Conservation (phyloP, 352 stramenopile genomes). For the Globisporangium heterothallicum region DNA sequence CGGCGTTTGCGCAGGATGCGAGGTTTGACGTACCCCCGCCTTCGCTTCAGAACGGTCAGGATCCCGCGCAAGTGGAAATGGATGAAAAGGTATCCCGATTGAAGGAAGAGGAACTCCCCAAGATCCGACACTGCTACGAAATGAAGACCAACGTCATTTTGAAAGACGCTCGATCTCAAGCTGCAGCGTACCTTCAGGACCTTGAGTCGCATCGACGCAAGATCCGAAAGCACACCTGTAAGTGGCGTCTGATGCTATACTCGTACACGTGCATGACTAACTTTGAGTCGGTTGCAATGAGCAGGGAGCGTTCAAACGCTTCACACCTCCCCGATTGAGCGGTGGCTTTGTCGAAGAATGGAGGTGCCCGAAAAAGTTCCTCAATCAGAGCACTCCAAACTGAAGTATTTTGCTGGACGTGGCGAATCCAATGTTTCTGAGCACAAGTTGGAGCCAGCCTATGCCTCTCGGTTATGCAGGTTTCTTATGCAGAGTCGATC, state of each 20-base stretch:
- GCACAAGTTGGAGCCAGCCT: constrained; percentile 13
- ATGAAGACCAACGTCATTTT: constrained; percentile 47
- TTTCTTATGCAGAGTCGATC: constrained; percentile 58
- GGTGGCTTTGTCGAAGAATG: constrained; percentile 35
- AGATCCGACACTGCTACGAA: constrained; percentile 42
- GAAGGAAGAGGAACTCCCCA: constrained; percentile 37
- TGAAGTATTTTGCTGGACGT: constrained; percentile 27
- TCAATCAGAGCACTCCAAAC: constrained; percentile 15
- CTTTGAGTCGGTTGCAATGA: constrained; percentile 8
- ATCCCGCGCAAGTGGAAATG: constrained; percentile 37
- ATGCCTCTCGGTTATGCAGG: constrained; percentile 28
- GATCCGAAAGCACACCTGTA: constrained; percentile 7
- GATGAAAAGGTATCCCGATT: constrained; percentile 35
- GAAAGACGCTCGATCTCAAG: constrained; percentile 30
- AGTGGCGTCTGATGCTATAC: neutral
- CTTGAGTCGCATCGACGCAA: constrained; percentile 11
- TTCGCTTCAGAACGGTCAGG: constrained; percentile 1
- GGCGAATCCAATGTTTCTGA: constrained; percentile 21
- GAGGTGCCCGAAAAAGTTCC: constrained; percentile 28
- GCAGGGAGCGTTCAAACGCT: constrained; percentile 6
- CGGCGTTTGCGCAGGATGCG: constrained; percentile 38
- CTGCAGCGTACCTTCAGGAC: constrained; percentile 21
- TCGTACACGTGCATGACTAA: constrained; percentile 1
- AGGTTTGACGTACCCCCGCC: constrained; percentile 23
- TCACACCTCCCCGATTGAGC: constrained; percentile 16